phyloP scores from a whole-genome alignment of 768 basidiomycete genomes.

The Lyophyllum shimeji region DNA sequence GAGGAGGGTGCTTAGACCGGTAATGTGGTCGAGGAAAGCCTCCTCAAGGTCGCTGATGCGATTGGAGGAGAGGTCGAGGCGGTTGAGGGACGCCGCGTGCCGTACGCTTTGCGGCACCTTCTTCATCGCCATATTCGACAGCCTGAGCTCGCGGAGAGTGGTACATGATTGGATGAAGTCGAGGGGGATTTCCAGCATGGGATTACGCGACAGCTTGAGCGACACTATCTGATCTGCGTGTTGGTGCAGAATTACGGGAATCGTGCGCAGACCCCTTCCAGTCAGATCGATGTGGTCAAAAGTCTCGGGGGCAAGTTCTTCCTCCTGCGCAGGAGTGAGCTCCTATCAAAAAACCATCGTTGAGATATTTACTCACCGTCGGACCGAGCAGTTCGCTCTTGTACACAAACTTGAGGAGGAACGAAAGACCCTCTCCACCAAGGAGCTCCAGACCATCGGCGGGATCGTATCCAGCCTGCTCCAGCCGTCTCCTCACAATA shows the following conservation, averaged over 20 bases:
- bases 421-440: conserved; percentile 75
- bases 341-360: not conserved
- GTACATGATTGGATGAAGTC: conserved; percentile 94
- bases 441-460: conserved; percentile 78
- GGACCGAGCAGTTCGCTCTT: conserved; percentile 72
- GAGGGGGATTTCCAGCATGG: conserved; percentile 93
- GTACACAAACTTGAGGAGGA: conserved; percentile 88
- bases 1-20: conserved; percentile 63
- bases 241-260: conserved; percentile 84
- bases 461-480: conserved; percentile 87
- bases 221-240: conserved; percentile 82
- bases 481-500: conserved; percentile 79
- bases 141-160: conserved; percentile 77
- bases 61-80: conserved; percentile 90
- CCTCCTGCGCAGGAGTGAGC: conserved; percentile 47
- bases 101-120: conserved; percentile 84
- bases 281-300: conserved; percentile 84
- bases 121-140: conserved; percentile 94
- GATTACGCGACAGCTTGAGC: conserved; percentile 90
- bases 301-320: conserved; percentile 67
- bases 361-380: conserved; percentile 43
- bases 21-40: conserved; percentile 76
- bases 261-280: conserved; percentile 76
- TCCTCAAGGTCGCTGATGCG: conserved; percentile 88
- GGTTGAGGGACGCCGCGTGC: conserved; percentile 68